A percentile compares a stretch with the other conserved stretches of the same genome.
phyloP scores from a whole-genome alignment of 495 filamentous ascomycete species.

The Cercophora scortea region DNA sequence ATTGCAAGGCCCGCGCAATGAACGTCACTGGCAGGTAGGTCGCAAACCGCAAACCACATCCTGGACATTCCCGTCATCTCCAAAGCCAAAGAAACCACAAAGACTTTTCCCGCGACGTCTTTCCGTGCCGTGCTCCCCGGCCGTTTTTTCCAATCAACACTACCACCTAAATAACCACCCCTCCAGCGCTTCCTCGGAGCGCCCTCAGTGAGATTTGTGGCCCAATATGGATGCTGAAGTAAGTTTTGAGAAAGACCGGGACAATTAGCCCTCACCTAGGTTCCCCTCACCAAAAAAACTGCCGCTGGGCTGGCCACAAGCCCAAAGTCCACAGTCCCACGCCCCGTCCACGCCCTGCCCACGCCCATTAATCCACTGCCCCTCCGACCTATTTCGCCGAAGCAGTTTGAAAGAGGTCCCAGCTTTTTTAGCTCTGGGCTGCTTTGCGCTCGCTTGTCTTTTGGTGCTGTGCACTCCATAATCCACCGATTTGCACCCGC shows the following conservation, averaged over 20 bases:
- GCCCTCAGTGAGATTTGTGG: neutral
- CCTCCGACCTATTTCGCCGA: conserved; percentile 2
- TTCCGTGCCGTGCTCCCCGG: too few relatives aligned
- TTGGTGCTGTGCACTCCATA: too few relatives aligned
- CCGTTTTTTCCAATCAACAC: too few relatives aligned
- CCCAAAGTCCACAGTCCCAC: neutral
- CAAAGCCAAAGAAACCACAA: neutral
- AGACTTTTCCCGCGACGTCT: too few relatives aligned
- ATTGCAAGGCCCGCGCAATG: too few relatives aligned
- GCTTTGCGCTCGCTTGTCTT: too few relatives aligned
- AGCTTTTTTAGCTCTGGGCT: neutral
- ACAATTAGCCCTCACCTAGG: conserved; percentile 4
- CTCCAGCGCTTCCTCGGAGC: too few relatives aligned
- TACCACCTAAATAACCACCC: too few relatives aligned
- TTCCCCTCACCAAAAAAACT: conserved; percentile 6
- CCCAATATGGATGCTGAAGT: conserved; percentile 27
- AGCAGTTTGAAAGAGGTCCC: neutral
- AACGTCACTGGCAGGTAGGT: too few relatives aligned
- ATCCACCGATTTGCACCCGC: neutral
- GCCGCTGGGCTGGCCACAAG: neutral
- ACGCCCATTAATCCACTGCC: conserved; percentile 7
- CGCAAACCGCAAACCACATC: neutral
- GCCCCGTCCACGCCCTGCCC: conserved; percentile 1
- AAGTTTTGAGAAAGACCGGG: conserved; percentile 8
- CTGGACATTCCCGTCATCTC: neutral